Percentiles rank a stretch among this genome's conserved stretches.
Evolutionary conservation across 2,329 filamentous ascomycete species (phyloP).

Genomic region (Niveomyces coronatus): DNA sequence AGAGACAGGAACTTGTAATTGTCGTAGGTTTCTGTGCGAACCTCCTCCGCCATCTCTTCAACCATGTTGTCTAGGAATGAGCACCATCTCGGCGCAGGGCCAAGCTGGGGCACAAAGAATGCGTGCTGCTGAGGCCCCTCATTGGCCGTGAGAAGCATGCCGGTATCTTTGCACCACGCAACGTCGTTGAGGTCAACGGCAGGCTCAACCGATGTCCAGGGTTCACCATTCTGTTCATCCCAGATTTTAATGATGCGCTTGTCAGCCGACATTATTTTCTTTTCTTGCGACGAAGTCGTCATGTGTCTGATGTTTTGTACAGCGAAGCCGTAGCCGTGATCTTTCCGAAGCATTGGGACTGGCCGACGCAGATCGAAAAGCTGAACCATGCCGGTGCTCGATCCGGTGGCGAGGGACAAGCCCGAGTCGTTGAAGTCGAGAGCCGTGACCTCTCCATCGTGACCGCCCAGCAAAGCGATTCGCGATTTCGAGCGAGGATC

Average conservation of each 20-base stretch:
- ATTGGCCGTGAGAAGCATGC: conserved; percentile 94
- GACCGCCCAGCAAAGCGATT: conserved; percentile 63
- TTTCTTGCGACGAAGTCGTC: conserved; percentile 63
- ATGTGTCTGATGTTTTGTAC: conserved; percentile 74
- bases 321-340: conserved; percentile 90
- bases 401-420: conserved; percentile 74
- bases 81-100: conserved; percentile 91
- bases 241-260: conserved; percentile 97
- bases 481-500: conserved; percentile 76
- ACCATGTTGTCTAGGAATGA: conserved; percentile 95
- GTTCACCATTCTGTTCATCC: conserved; percentile 70
- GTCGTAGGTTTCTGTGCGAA: conserved; percentile 77
- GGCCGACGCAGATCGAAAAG: conserved; percentile 89
- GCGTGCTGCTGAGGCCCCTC: conserved; percentile 92
- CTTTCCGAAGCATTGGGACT: conserved; percentile 75
- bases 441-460: conserved; percentile 70
- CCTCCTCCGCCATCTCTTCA: conserved; percentile 92
- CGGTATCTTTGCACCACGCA: conserved; percentile 81
- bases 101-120: conserved; percentile 89
- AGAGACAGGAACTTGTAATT: conserved; percentile 98
- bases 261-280: conserved; percentile 85
- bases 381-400: conserved; percentile 78
- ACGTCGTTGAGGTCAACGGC: conserved; percentile 92
- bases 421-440: conserved; percentile 79
- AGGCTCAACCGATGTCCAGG: conserved; percentile 94